These are phyloP conservation scores for Polyporus tsugae DNA, from an alignment of 1,284 basidiomycete species.

Conservation along the genomic window DNA sequence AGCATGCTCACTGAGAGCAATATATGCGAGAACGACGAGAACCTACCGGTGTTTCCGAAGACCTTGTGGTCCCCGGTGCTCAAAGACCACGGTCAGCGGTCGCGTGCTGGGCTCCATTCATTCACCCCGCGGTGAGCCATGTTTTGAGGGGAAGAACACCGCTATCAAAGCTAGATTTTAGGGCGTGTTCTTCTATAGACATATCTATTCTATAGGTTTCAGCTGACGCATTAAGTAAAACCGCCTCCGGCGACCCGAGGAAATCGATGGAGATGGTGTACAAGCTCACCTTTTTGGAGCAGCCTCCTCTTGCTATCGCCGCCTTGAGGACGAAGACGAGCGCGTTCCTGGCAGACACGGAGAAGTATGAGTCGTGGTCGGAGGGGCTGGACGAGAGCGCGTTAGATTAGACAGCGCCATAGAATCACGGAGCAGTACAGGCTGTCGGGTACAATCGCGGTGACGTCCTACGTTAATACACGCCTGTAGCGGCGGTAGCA, in stretches of 20 bases:
- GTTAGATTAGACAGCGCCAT: too few species aligned
- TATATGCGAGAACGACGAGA: background rate
- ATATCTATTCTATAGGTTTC: too few species aligned
- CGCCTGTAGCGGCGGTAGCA: too few species aligned
- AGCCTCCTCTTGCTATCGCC: constrained; percentile 24
- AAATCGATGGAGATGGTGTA: constrained; percentile 22
- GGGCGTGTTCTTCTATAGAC: too few species aligned
- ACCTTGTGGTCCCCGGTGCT: too few species aligned
- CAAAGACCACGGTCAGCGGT: background rate
- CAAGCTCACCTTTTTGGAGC: constrained; percentile 14
- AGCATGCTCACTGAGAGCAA: background rate
- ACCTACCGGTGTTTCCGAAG: background rate
- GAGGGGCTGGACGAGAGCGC: constrained; percentile 15
- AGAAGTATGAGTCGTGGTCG: constrained; percentile 26
- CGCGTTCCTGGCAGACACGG: constrained; percentile 7
- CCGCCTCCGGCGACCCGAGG: constrained; percentile 16
- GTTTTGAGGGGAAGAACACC: background rate
- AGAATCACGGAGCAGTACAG: too few species aligned
- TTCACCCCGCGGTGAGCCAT: background rate
- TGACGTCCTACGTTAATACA: too few species aligned
- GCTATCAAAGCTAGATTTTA: background rate
- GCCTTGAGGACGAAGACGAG: constrained; percentile 11
- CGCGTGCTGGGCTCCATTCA: constrained; percentile 3
- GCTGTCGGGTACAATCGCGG: too few species aligned
- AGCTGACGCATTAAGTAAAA: too few species aligned